Base-by-base conservation (phyloP, 768 basidiomycete genomes). In the Lepiota subincarnata region DNA sequence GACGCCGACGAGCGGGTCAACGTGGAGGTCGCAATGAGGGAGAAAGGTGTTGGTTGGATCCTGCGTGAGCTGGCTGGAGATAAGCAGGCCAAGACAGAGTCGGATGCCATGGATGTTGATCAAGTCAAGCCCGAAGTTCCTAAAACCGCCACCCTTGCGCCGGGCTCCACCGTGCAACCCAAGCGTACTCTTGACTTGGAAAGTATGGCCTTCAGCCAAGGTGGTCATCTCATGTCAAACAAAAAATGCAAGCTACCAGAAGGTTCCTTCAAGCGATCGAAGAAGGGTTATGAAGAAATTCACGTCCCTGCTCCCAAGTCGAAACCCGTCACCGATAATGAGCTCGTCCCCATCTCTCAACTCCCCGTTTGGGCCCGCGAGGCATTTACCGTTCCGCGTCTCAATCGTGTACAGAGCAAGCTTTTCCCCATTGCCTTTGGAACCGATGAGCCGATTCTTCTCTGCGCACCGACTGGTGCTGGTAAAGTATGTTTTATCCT, bases 181-280 rank as follows among this genome's bases (percentile, higher is more conserved):
- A 91, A 92, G 60, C 77, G 76, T 36, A 86, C 81, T 0, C 79
- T 99, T 34, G 97, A 98, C 66, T 76, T 99, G 48, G 94, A 97
- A 62, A 81, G 83, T 55, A 89, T 98, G 87, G 87, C 91, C n/a
- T 99, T 99, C 71, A 84, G 84, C 42, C 94, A 98, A 62, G 97
- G 95, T 19, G 94, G 92, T 0, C 95, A 98, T 56, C 73, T 98
- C 56, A 99, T 98, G 96, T 92, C 92, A 13, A 98, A 98, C 75
- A 98, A 98, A 72, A 98, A 98, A 73, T 91, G 89, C 73, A 97
- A 95, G 66, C 84, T 98, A 2, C 97, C 97, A 0, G 93, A 97
- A 37, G 97, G 97, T 3, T 97, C 94, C 13, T 95, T 98, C 80
- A 98, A 98, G 72, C 87, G 96, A 42, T 81, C 90, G 14, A 86